Percentiles rank a stretch among this genome's conserved stretches.
Conservation (phyloP, 192 early-diverging fungal genomes). For the Pecoramyces ruminantium region DNA sequence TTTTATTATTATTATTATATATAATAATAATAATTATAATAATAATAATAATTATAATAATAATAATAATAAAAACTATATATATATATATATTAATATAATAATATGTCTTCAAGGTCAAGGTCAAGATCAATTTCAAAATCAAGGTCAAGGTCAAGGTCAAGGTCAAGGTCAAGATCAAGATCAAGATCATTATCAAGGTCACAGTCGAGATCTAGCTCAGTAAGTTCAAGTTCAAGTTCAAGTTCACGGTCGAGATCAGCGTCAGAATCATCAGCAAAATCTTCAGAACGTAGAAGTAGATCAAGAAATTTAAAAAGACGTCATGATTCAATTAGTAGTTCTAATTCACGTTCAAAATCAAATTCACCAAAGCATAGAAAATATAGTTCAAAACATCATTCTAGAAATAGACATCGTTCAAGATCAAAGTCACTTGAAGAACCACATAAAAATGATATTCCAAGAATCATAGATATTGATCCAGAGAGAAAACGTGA, state of each 20-base stretch:
- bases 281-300: background rate
- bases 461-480: background rate
- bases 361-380: background rate
- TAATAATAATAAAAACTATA: no score
- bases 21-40: no score
- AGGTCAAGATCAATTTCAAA: background rate
- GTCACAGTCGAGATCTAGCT: background rate
- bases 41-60: no score
- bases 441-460: background rate
- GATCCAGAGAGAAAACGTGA: background rate
- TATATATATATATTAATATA: background rate
- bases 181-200: no score
- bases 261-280: background rate
- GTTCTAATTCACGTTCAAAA: background rate
- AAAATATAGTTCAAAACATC: background rate
- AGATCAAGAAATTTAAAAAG: background rate
- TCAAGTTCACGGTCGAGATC: background rate
- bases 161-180: background rate
- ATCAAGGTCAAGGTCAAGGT: background rate
- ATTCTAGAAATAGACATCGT: background rate
- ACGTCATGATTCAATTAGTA: background rate
- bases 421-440: background rate
- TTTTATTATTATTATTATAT: no score
- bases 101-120: background rate
- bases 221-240: background rate